Evolutionary conservation across 1,284 basidiomycete genomes (phyloP).

Genomic region (Fomitopsis pinicola): DNA sequence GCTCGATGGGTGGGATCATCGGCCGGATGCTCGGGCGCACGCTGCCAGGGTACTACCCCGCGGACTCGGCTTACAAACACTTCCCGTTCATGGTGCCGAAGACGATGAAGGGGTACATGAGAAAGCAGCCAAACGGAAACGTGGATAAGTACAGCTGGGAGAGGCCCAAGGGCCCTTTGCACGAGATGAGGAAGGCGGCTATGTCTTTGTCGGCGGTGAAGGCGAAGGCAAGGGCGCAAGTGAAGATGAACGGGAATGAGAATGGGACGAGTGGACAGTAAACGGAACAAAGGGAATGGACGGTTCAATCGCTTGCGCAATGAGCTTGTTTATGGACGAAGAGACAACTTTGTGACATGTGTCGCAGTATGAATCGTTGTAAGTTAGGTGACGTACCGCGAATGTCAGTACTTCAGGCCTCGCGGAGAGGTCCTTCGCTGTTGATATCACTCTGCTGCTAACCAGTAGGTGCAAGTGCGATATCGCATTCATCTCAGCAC

Average conservation of each 20-base stretch:
- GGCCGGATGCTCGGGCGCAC: slow-evolving; percentile 69
- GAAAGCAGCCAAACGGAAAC: slow-evolving; percentile 21
- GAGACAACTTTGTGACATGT: too few relatives aligned
- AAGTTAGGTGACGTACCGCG: too few relatives aligned
- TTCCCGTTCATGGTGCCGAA: slow-evolving; percentile 61
- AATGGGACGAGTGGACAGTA: not conserved
- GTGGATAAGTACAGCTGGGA: slow-evolving; percentile 46
- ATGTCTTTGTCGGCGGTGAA: not conserved
- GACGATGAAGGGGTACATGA: slow-evolving; percentile 36
- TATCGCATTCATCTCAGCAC: too few relatives aligned
- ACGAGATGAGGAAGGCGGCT: not conserved
- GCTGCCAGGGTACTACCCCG: slow-evolving; percentile 64
- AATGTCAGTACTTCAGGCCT: too few relatives aligned
- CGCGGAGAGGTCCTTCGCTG: too few relatives aligned
- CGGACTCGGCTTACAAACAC: slow-evolving; percentile 53
- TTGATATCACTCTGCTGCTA: too few relatives aligned
- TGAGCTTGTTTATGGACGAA: too few relatives aligned
- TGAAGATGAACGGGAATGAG: not conserved
- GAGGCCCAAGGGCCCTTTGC: slow-evolving; percentile 27
- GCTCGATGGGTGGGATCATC: slow-evolving; percentile 69
- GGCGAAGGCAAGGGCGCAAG: not conserved
- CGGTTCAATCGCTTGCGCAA: too few relatives aligned
- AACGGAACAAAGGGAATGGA: too few relatives aligned
- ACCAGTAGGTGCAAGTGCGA: too few relatives aligned
- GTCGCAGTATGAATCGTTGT: too few relatives aligned